Evolutionary conservation across 441 rosid species (phyloP).

Genomic region (Arabidopsis hybrid): DNA sequence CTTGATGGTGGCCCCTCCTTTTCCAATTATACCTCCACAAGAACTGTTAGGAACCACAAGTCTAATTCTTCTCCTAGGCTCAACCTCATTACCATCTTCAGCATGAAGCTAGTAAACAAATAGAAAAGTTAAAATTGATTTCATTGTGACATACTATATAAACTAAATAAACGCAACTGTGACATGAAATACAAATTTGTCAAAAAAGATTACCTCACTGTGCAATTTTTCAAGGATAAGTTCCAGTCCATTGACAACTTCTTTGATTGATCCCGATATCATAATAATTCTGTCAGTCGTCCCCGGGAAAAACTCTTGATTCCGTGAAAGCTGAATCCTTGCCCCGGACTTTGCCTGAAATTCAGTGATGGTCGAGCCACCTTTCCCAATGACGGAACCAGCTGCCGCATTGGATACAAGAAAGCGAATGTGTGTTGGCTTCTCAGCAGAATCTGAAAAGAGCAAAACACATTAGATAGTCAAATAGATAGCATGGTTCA

Average conservation of each 20-base stretch:
- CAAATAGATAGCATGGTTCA: conserved; percentile 4
- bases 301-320: conserved; percentile 90
- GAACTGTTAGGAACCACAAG: conserved; percentile 93
- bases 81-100: conserved; percentile 78
- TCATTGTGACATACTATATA: background rate
- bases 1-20: conserved; percentile 98
- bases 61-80: conserved; percentile 87
- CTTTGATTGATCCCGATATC: conserved; percentile 84
- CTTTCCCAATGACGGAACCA: conserved; percentile 98
- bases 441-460: conserved; percentile 74
- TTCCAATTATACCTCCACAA: conserved; percentile 99
- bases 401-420: conserved; percentile 98
- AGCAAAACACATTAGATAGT: conserved; percentile 10
- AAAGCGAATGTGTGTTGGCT: conserved; percentile 81
- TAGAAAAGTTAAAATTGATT: conserved; percentile 11
- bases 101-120: conserved; percentile 63
- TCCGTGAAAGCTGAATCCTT: conserved; percentile 93
- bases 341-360: conserved; percentile 95
- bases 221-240: conserved; percentile 84
- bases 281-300: conserved; percentile 91
- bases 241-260: conserved; percentile 77
- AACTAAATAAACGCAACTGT: background rate
- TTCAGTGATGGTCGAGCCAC: conserved; percentile 95
- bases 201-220: conserved; percentile 71
- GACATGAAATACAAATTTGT: conserved; percentile 21